Base-by-base conservation (phyloP, 441 rosid genomes). In the Eruca vesicaria region DNA sequence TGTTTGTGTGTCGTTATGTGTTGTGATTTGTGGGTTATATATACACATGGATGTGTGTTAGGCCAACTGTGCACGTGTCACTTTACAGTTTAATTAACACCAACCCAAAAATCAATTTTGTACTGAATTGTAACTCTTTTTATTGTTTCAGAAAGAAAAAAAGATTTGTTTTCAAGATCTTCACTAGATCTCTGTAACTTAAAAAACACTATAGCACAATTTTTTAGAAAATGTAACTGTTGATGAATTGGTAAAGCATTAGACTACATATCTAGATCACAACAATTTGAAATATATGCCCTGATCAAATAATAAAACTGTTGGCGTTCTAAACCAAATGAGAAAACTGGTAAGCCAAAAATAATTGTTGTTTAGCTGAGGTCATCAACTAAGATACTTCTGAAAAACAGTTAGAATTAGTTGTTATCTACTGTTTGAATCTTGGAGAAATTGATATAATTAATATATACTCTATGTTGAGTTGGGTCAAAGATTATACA, bases 11-110 rank as follows among this genome's bases (percentile, higher is more conserved):
- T 11, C 28, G 18, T 53, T 11, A 20, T 35, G 29, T 35, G 35
- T 35, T 35, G 41, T 26, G 41, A 35, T 53, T 72, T 63, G 41
- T 53, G 63, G 2, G 15, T 63, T 72, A 63, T 63, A 72, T 72
- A 72, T 23, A 35, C 41, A 36, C 31, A 62, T 50, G 68, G 33
- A 62, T 36, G 63, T 29, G 21, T 55, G 52, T 52, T 14, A 63
- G 23, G 53, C 69, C 69, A 63, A 72, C 41, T 53, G 20, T 63
- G 20, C 56, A 72, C 3, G 21, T 52, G 16, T 52, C 76, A 63
- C 63, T 63, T 72, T 35, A 52, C 38, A 72, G 45, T 26, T 57
- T 38, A 16, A 18, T 9, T 57, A 68, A 36, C 64, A 38, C 56
- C 50, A 43, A 43, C 18, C 50, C 16, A 43, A 43, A 1, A 43